Base-by-base conservation (phyloP, 2,329 filamentous ascomycete species). In the Ceratocystis harringtonii region DNA sequence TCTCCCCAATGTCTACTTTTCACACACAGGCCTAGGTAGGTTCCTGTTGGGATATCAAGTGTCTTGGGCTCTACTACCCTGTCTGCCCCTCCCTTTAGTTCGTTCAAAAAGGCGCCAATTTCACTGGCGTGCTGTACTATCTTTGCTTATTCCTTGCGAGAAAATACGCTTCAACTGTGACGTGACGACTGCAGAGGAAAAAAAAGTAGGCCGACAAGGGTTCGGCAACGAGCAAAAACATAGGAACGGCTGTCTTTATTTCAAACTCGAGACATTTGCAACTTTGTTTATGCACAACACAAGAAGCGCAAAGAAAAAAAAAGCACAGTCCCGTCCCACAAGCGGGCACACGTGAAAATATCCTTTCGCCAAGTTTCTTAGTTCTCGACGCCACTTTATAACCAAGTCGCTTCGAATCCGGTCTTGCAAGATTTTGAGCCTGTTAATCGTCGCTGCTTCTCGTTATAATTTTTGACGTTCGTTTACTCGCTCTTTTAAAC, bases 341-440 rank as follows among this genome's bases (percentile, higher is more conserved):
- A 58, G 55, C 28, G 55, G 55, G 55, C 55, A 32, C 55, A n/a
- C 55, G 55, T 58, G 55, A 58, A 58, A 58, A 58, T 36, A 58
- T 58, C 28, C 17, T 58, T n/a, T 41, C 12, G 36, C 15, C 43
- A n/a, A 17, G 61, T 30, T 65, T 63, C 63, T 15, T 41, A 41
- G 43, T 62, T 50, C 60, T 65, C 70, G 68, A 67, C 68, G 68
- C 28, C 30, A n/a, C 10, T 32, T n/a, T 8, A 36, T 8, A 8
- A 58, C 19, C 32, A 8, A 6, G 55, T 19, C 32, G 15, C 32
- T 36, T 58, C 15, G 17, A 36, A 32, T n/a, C 32, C 32, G 17
- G 30, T 8, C 6, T 58, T 15, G 50, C 55, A 7, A 10, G 30
- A 28, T 19, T 25, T 36, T 36, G 36, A 5, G 36, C 36, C 36